These are phyloP conservation scores for Mycena vulgaris DNA, from an alignment of 768 basidiomycete species.

Conservation along the genomic window DNA sequence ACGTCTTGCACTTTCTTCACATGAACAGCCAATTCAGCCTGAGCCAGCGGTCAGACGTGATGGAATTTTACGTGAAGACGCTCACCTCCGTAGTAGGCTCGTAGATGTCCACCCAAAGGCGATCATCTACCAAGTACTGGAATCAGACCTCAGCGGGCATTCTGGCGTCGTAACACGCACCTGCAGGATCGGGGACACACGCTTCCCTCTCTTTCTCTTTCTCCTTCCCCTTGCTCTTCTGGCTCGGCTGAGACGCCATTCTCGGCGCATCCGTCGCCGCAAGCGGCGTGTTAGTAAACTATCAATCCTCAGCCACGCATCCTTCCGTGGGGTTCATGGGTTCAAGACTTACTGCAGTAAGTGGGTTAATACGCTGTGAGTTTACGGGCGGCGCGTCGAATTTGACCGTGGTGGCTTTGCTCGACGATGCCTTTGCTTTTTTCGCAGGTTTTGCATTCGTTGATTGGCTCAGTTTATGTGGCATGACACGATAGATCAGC, in stretches of 20 bases:
- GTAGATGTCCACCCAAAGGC: slow-evolving; percentile 76
- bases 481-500: not conserved
- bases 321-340: not conserved
- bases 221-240: slow-evolving; percentile 39
- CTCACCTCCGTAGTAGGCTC: slow-evolving; percentile 72
- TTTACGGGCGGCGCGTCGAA: slow-evolving; percentile 18
- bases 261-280: not conserved
- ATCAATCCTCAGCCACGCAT: not conserved
- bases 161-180: not conserved
- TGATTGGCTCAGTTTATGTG: slow-evolving; percentile 20
- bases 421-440: slow-evolving; percentile 26
- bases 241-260: slow-evolving; percentile 20
- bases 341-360: slow-evolving; percentile 40
- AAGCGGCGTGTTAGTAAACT: slow-evolving; percentile 39
- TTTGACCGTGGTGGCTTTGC: slow-evolving; percentile 34
- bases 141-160: not conserved
- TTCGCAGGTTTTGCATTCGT: slow-evolving; percentile 15
- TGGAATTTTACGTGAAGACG: slow-evolving; percentile 6
- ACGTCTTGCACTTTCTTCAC: slow-evolving; percentile 85
- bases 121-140: slow-evolving; percentile 52
- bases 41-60: not conserved
- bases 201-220: no score
- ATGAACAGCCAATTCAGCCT: slow-evolving; percentile 87
- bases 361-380: slow-evolving; percentile 40
- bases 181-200: not conserved